phyloP scores from a whole-genome alignment of 495 filamentous ascomycete species.

The Amorphotheca resinae region DNA sequence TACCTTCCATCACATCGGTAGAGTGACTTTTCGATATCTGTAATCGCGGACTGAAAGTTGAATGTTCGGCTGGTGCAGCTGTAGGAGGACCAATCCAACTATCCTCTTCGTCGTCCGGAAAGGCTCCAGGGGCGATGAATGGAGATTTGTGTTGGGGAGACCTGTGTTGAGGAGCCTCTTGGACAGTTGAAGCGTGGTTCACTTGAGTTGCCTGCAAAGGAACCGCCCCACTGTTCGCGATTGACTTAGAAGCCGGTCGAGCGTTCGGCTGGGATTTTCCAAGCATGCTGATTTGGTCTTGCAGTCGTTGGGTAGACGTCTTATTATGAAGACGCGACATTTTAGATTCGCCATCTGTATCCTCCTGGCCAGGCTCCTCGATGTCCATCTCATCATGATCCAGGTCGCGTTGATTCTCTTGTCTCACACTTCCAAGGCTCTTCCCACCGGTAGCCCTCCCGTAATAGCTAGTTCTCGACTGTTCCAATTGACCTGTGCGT shows the following conservation, averaged over 20 bases:
- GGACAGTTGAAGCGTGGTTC: neutral
- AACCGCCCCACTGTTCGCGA: constrained; percentile 34
- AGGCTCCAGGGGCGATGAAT: constrained; percentile 37
- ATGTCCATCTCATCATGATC: constrained; percentile 44
- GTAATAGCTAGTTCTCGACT: constrained; percentile 50
- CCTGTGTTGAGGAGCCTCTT: constrained; percentile 8
- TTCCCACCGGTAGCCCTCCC: constrained; percentile 52
- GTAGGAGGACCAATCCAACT: constrained; percentile 70
- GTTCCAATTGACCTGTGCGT: constrained; percentile 68
- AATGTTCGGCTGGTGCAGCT: constrained; percentile 22
- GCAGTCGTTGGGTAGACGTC: constrained; percentile 78
- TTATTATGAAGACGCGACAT: constrained; percentile 59
- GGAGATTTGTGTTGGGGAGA: constrained; percentile 17
- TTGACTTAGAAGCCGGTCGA: constrained; percentile 57
- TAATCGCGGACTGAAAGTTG: constrained; percentile 31
- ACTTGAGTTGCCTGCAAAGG: constrained; percentile 3
- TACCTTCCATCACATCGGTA: constrained; percentile 46
- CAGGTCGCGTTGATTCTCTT: constrained; percentile 32
- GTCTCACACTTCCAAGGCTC: constrained; percentile 20
- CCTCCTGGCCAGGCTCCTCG: constrained; percentile 33
- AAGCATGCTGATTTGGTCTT: constrained; percentile 88
- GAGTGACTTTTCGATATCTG: constrained; percentile 43
- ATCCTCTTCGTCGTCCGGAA: constrained; percentile 54
- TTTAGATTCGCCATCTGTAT: constrained; percentile 16
- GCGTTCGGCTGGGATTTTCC: constrained; percentile 57